Conservation (phyloP, 306 rosid genomes). For the Quercus aquifolioides region DNA sequence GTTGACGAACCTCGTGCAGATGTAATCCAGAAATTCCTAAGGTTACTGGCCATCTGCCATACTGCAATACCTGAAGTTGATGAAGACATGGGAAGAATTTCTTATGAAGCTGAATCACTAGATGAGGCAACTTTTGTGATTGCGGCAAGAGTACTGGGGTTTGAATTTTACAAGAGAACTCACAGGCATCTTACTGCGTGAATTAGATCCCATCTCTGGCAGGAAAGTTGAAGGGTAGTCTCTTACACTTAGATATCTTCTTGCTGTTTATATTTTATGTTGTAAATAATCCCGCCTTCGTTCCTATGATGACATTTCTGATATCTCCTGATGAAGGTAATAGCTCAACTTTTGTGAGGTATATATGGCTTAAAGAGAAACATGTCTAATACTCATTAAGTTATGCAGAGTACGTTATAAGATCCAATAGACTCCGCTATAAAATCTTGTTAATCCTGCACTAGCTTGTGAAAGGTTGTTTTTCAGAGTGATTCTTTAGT, state of each 20-base stretch:
- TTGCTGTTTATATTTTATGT: background rate
- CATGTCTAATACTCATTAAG: too few species aligned
- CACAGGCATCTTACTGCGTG: constrained; percentile 63
- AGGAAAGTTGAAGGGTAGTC: constrained; percentile 15
- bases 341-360: background rate
- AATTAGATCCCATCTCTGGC: constrained; percentile 52
- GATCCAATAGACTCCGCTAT: background rate
- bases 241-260: background rate
- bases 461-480: background rate
- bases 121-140: constrained; percentile 97
- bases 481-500: background rate
- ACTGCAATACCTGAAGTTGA: constrained; percentile 23
- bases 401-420: too few species aligned
- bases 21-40: too few species aligned
- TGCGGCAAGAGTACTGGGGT: constrained; percentile 31
- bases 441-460: background rate
- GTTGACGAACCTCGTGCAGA: too few species aligned
- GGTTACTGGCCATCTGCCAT: too few species aligned
- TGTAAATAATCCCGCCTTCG: background rate
- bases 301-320: background rate
- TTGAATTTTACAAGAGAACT: constrained; percentile 77
- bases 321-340: background rate
- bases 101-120: constrained; percentile 98
- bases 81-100: constrained; percentile 60
- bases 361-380: too few species aligned